Evolutionary conservation across 129 eudicot genomes (phyloP), one percentile per base, ranked within the genome.

Genomic region (Lactuca sativa): DNA sequence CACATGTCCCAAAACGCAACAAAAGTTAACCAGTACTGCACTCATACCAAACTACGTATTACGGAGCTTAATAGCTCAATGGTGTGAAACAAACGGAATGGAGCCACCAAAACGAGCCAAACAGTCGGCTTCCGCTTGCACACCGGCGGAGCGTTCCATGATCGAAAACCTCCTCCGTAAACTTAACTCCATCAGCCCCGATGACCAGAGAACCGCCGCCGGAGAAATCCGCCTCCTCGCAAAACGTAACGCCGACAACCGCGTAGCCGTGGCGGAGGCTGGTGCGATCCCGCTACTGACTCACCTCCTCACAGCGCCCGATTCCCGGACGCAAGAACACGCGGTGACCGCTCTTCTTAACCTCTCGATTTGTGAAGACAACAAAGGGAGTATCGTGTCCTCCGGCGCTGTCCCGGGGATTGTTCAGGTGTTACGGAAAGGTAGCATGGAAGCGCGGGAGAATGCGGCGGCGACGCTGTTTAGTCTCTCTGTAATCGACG

Each of bases 391-490:
- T 69, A 93, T 93, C 11, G 83, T 89, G 12, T 68, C 79, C 47
- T 86, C 95, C 0, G 97, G 98, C 30, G 98, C 98, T 3, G 92
- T 93, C 54, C 98, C 98, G 3, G 98, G 96, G 43, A 93, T 93
- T 47, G 98, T 93, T 60, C 86, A 83, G 17, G 98, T 93, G 37
- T 79, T 93, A 44, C 83, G 72, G 38, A 87, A 64, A 62, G 98
- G 98, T 9, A 93, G 96, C 84, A 86, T 87, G 95, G 98, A 93
- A 78, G 96, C 96, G 5, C 72, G 98, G 58, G 98, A 93, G 71
- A 93, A 93, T 36, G 98, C 98, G 7, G 98, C 98, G 0, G 98
- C 98, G 65, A 85, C 98, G 62, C 84, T 93, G 18, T 93, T 93
- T 66, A 93, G 98, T 78, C 88, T 93, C 17, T 93, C 98, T 1